Conservation (phyloP, 805 yeast genomes). For the Cyberlindnera samutprakarnensis region DNA sequence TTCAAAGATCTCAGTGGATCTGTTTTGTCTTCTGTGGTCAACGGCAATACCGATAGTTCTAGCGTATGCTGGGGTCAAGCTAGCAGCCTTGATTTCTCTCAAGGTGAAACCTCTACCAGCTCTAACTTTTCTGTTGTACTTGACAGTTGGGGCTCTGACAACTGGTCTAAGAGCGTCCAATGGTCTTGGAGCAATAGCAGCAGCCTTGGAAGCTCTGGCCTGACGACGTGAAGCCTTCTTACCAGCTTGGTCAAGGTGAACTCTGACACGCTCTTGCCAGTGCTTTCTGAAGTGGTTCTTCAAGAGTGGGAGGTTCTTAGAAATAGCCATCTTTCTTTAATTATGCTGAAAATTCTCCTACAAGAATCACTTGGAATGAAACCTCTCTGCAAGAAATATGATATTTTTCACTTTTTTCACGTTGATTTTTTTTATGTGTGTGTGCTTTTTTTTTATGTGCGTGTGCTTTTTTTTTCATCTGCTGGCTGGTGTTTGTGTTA, state of each 20-base stretch:
- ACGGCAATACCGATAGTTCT: slow-evolving; percentile 98
- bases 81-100: slow-evolving; percentile 97
- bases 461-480: too few species aligned
- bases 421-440: too few species aligned
- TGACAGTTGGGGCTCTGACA: slow-evolving; percentile 97
- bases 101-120: slow-evolving; percentile 99
- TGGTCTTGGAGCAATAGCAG: slow-evolving; percentile 95
- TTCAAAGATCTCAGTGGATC: slow-evolving; percentile 91
- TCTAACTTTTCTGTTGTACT: slow-evolving; percentile 99
- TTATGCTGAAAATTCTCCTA: too few species aligned
- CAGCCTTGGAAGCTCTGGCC: slow-evolving; percentile 91
- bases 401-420: too few species aligned
- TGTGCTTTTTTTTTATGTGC: too few species aligned
- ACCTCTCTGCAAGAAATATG: too few species aligned
- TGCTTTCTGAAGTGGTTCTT: slow-evolving; percentile 99
- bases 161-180: slow-evolving; percentile 93
- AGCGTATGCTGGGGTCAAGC: slow-evolving; percentile 89
- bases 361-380: too few species aligned
- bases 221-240: slow-evolving; percentile 96
- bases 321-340: too few species aligned
- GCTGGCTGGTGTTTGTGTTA: too few species aligned
- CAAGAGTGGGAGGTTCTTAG: slow-evolving; percentile 97
- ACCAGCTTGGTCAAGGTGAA: slow-evolving; percentile 99
- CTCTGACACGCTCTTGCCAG: slow-evolving; percentile 99
- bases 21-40: slow-evolving; percentile 99